Evolutionary conservation across 352 stramenopile species (phyloP), one percentile per base, ranked within the genome.

Genomic region (Globisporangium cylindrosporum): DNA sequence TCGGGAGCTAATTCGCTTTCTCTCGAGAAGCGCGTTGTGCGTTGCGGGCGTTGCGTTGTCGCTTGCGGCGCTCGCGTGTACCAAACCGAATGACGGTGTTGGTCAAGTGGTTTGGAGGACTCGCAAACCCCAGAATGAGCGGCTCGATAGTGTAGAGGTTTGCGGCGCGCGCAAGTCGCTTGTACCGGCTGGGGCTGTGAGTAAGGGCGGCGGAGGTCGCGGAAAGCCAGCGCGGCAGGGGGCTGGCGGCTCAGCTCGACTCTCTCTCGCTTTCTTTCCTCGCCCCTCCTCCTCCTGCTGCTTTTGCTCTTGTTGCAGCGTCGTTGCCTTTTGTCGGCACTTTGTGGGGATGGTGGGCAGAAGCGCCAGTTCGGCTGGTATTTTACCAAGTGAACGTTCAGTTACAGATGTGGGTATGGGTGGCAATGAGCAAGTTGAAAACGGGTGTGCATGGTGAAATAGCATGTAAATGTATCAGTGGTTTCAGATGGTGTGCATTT

Each of bases 61-160:
- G 49, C 56, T 61, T 62, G 56, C 56, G 29, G 56, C 43, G 62
- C 62, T 55, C 41, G 55, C 55, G 56, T 64, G 64, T 70, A 70
- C 65, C 65, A 70, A 70, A 70, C 65, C 65, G 60, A 70, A 55
- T 65, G 57, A 55, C 55, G 63, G 63, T 62, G 46, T 61, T 32
- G 65, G 65, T 70, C 46, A 56, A 62, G 64, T 53, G 56, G 41
- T 49, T 58, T 32, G 36, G 38, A 48, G 46, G 57, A 61, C 43
- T 43, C n/a, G 56, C 41, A 64, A 70, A 63, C 63, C 63, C 63
- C 38, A 68, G 54, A 70, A 59, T 70, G 65, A 70, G 58, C 24
- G n/a, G 32, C 58, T 43, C 29, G 12, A 7, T 3, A 22, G 48
- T 27, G 65, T 61, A 65, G 65, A 66, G 57, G 54, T 51, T 51